phyloP scores from a whole-genome alignment of 495 filamentous ascomycete species.

The Hapsidospora chrysogenum region DNA sequence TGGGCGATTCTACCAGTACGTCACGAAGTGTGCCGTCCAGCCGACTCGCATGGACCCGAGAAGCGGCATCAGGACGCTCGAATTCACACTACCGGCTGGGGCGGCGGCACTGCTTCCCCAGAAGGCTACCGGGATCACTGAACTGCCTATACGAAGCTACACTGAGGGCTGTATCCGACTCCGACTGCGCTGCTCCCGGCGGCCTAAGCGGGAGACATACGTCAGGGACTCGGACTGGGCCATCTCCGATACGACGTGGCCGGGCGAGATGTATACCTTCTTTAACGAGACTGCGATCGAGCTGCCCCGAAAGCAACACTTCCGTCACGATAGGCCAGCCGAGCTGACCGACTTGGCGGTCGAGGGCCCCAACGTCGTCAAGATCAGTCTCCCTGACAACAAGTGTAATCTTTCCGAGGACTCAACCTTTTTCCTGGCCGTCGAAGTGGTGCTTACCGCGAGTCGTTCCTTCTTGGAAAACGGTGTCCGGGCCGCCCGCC shows the following conservation, averaged over 20 bases:
- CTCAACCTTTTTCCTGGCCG: slow-evolving; percentile 33
- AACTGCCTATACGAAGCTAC: slow-evolving; percentile 14
- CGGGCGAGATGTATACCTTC: slow-evolving; percentile 48
- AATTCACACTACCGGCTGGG: slow-evolving; percentile 15
- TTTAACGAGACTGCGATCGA: slow-evolving; percentile 45
- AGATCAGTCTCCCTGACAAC: slow-evolving; percentile 29
- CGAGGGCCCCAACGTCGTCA: slow-evolving; percentile 40
- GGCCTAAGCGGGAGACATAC: neutral
- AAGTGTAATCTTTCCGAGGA: slow-evolving; percentile 16
- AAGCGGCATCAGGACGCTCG: slow-evolving; percentile 8
- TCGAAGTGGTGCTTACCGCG: slow-evolving; percentile 48
- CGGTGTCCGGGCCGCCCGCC: no score
- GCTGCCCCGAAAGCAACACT: slow-evolving; percentile 43
- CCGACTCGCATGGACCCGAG: slow-evolving; percentile 14
- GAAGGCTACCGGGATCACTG: slow-evolving; percentile 2
- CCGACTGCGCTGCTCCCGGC: slow-evolving; percentile 19
- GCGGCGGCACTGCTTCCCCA: slow-evolving; percentile 11
- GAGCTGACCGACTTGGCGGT: slow-evolving; percentile 45
- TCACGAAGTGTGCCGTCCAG: slow-evolving; percentile 18
- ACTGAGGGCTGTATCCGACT: slow-evolving; percentile 21
- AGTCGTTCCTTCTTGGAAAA: no score
- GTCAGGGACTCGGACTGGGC: slow-evolving; percentile 34
- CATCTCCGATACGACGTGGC: slow-evolving; percentile 50
- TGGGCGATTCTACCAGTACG: slow-evolving; percentile 20
- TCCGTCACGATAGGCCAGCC: slow-evolving; percentile 58